phyloP scores from a whole-genome alignment of 768 basidiomycete species.

The Arthromyces matolae region DNA sequence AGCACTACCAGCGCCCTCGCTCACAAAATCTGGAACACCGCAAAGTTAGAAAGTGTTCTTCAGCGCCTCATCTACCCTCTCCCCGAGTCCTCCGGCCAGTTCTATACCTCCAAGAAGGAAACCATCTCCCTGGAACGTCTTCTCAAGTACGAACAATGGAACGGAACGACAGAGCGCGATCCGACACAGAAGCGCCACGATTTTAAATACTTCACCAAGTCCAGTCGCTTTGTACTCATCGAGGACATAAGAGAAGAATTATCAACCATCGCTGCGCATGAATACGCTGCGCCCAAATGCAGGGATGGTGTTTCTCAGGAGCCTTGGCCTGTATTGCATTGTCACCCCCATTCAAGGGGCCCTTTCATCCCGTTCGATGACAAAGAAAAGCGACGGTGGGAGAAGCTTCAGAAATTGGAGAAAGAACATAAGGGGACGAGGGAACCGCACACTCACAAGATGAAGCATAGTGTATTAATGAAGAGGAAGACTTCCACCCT shows the following conservation, averaged over 20 bases:
- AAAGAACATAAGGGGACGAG: constrained; percentile 40
- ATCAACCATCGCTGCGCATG: constrained; percentile 79
- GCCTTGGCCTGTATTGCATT: constrained; percentile 83
- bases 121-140: constrained; percentile 56
- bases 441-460: constrained; percentile 29
- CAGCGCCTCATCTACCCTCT: constrained; percentile 54
- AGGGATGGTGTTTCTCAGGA: constrained; percentile 48
- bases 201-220: constrained; percentile 79
- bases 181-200: constrained; percentile 84
- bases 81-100: constrained; percentile 25
- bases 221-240: constrained; percentile 79
- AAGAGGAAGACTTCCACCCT: constrained; percentile 34
- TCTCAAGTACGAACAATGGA: constrained; percentile 76
- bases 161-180: constrained; percentile 91
- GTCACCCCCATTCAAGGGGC: constrained; percentile 67
- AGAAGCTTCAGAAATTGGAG: constrained; percentile 49
- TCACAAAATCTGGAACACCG: constrained; percentile 84
- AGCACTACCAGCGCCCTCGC: constrained; percentile 63
- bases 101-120: constrained; percentile 25
- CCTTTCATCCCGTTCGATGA: constrained; percentile 78
- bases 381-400: constrained; percentile 64
- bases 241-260: constrained; percentile 85
- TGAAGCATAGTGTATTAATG: constrained; percentile 32
- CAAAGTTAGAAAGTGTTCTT: constrained; percentile 69
- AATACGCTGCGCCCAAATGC: constrained; percentile 61